phyloP scores from a whole-genome alignment of 768 basidiomycete genomes.

The Pilatotrama ljubarskyi region DNA sequence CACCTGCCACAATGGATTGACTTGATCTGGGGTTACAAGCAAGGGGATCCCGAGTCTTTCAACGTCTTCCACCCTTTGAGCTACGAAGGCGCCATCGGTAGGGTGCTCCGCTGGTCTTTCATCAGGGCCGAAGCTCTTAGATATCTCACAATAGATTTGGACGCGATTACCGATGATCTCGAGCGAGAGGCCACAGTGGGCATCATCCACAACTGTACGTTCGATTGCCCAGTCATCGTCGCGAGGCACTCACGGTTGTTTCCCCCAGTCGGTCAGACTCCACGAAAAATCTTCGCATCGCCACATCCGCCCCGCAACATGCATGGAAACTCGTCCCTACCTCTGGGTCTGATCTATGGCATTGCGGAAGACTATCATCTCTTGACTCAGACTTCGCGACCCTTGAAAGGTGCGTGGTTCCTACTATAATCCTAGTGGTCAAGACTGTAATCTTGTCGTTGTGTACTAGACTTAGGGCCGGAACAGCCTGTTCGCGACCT shows the following conservation, averaged over 20 bases:
- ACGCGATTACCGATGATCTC: constrained; percentile 79
- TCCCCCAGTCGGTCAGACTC: constrained; percentile 82
- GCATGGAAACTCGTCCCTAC: constrained; percentile 71
- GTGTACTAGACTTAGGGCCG: constrained; percentile 51
- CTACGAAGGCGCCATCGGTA: constrained; percentile 88
- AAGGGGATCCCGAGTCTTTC: constrained; percentile 70
- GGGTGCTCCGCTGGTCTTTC: not conserved
- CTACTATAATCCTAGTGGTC: not conserved
- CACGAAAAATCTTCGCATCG: constrained; percentile 74
- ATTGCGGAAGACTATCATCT: constrained; percentile 82
- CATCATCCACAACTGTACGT: constrained; percentile 88
- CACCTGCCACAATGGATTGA: constrained; percentile 90
- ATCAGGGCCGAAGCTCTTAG: not conserved
- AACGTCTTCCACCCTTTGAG: constrained; percentile 94
- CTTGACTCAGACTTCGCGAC: constrained; percentile 55
- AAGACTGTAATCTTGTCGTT: not conserved
- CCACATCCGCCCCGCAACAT: constrained; percentile 78
- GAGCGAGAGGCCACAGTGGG: constrained; percentile 92
- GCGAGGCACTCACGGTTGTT: not conserved
- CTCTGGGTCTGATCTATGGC: constrained; percentile 69
- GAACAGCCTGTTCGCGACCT: constrained; percentile 50
- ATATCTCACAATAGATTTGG: constrained; percentile 58
- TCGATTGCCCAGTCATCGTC: not conserved
- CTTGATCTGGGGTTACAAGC: constrained; percentile 87
- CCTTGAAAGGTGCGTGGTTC: constrained; percentile 51